A percentile compares a stretch with the other conserved stretches of the same genome.
These are phyloP conservation scores for Rutidosis leptorrhynchoides DNA, from an alignment of 129 eudicot genomes.

Conservation along the genomic window DNA sequence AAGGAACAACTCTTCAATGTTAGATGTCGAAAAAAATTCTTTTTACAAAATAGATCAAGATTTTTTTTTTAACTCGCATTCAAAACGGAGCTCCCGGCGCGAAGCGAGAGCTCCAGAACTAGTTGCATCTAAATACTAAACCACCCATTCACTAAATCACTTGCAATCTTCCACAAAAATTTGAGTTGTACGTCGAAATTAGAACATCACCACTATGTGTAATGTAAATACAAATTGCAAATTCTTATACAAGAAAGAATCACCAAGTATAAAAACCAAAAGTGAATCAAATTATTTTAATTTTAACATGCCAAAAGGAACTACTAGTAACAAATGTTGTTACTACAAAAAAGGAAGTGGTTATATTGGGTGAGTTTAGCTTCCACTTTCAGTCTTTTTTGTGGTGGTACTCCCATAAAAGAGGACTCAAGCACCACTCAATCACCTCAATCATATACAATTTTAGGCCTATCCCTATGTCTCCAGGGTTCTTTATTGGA, in stretches of 20 bases:
- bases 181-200: no score
- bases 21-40: no score
- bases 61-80: no score
- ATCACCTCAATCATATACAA: conserved; percentile 40
- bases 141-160: no score
- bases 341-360: conserved; percentile 29
- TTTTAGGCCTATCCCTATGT: conserved; percentile 34
- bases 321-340: conserved; percentile 28
- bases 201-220: no score
- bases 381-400: conserved; percentile 34
- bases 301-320: not conserved
- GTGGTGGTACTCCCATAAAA: conserved; percentile 36
- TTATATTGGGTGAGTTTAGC: conserved; percentile 32
- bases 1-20: no score
- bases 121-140: no score
- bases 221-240: not conserved
- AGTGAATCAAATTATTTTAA: not conserved
- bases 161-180: no score
- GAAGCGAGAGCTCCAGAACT: no score
- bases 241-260: not conserved
- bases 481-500: conserved; percentile 31
- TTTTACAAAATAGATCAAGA: no score
- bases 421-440: conserved; percentile 39
- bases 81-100: no score
- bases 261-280: not conserved